Evolutionary conservation across 495 filamentous ascomycete genomes (phyloP), one percentile per base, ranked within the genome.

Genomic region (Tuber brumale): DNA sequence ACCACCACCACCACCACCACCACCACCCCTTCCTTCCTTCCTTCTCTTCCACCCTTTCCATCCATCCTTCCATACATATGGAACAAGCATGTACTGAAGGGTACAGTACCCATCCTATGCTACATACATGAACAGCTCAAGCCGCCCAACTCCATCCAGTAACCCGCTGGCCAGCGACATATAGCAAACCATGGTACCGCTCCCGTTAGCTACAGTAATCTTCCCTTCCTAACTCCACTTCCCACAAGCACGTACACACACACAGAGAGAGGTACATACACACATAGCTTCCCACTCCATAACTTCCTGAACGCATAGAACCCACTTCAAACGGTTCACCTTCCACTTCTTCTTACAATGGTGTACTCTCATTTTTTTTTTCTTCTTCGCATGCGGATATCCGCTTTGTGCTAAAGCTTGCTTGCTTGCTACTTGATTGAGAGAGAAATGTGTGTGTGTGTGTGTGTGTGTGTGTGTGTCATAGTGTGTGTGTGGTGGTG

Each of bases 111-210:
- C 48, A n/a, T n/a, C 51, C 51, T 61, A 61, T 12, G 10, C 51
- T 61, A 61, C 51, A 27, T 61, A 61, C 51, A 61, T 14, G 51
- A 61, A 61, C 10, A 14, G 3, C n/a, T 10, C n/a, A 31, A 27
- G n/a, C n/a, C 51, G 9, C 51, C 51, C 23, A 61, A 61, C 51
- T 61, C n/a, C 51, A 61, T 61, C 51, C 51, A 61, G 51, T 61
- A 61, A 61, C 10, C 51, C 51, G 51, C n/a, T 61, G 51, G 51
- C n/a, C 51, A 14, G 51, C 51, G 51, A 31, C 51, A 61, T 61
- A 61, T 61, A 61, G 51, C 51, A 61, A 61, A 61, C 51, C 51
- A 61, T 61, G 51, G 51, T 61, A 61, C 51, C 51, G 3, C 51
- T 61, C 51, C 51, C 51, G 51, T 27, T 31, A 61, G 51, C 23